phyloP scores from a whole-genome alignment of 2,329 filamentous ascomycete species.

The Fusarium illudens region DNA sequence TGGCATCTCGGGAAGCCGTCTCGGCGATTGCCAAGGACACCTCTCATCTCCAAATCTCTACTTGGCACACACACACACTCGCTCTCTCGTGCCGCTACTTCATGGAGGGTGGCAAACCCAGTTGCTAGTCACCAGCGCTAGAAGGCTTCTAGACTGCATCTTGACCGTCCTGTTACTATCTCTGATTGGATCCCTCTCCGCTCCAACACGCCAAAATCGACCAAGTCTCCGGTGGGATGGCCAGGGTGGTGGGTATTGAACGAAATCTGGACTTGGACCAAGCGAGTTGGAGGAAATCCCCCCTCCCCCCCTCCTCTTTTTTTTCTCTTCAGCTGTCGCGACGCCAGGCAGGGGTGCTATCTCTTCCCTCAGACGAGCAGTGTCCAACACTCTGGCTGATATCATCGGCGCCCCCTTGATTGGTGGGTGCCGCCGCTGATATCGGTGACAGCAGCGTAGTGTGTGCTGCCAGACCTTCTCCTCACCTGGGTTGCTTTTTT shows the following conservation, averaged over 20 bases:
- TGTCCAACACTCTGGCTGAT: neutral
- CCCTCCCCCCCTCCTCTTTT: neutral
- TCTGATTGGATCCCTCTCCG: slow-evolving; percentile 22
- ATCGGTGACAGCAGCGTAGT: slow-evolving; percentile 13
- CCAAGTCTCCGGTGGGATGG: slow-evolving; percentile 8
- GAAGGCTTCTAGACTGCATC: slow-evolving; percentile 40
- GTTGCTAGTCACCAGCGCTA: slow-evolving; percentile 24
- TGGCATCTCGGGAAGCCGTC: slow-evolving; percentile 29
- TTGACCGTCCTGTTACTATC: neutral
- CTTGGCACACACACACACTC: slow-evolving; percentile 15
- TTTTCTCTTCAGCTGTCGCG: neutral
- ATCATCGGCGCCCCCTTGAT: slow-evolving; percentile 38
- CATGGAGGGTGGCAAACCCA: slow-evolving; percentile 7
- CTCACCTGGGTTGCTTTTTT: slow-evolving; percentile 3
- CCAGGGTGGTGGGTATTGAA: neutral
- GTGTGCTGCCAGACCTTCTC: neutral
- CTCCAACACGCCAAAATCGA: neutral
- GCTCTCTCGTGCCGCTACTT: neutral
- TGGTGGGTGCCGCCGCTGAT: slow-evolving; percentile 14
- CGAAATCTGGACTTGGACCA: slow-evolving; percentile 13
- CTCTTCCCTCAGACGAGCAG: slow-evolving; percentile 15
- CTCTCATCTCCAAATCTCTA: neutral
- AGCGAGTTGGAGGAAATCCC: slow-evolving; percentile 19
- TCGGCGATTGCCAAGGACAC: slow-evolving; percentile 35
- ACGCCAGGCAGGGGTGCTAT: neutral